Evolutionary conservation across 2,329 filamentous ascomycete species (phyloP).

Genomic region (Arachnomyces sp.): DNA sequence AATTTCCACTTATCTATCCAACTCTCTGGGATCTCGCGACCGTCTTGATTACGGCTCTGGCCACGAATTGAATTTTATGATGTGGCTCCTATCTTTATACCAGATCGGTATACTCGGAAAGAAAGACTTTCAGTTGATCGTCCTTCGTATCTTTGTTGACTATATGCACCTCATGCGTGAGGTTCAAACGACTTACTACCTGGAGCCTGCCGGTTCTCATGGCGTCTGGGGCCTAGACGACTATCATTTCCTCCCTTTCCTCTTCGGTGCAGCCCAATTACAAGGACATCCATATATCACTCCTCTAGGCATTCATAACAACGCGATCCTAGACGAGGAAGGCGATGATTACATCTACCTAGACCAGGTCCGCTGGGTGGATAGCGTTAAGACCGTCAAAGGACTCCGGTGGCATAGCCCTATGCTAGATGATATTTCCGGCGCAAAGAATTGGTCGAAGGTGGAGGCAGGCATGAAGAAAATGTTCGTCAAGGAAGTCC

Average conservation of each 20-base stretch:
- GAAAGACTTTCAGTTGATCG: conserved; percentile 64
- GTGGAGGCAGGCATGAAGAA: conserved; percentile 91
- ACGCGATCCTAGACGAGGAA: conserved; percentile 79
- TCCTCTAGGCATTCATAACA: conserved; percentile 76
- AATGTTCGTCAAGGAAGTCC: conserved; percentile 91
- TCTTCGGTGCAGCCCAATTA: conserved; percentile 88
- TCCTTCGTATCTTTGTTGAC: conserved; percentile 69
- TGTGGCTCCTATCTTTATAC: conserved; percentile 93
- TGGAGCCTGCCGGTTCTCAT: conserved; percentile 93
- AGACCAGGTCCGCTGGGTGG: conserved; percentile 87
- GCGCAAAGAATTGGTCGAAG: conserved; percentile 82
- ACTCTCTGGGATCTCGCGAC: conserved; percentile 77
- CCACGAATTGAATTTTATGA: conserved; percentile 93
- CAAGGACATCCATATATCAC: conserved; percentile 76
- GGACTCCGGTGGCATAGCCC: conserved; percentile 93
- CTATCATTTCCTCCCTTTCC: conserved; percentile 92
- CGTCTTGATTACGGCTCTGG: conserved; percentile 96
- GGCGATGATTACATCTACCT: conserved; percentile 79
- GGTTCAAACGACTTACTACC: conserved; percentile 87
- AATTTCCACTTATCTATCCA: conserved; percentile 67
- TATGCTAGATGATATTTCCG: conserved; percentile 96
- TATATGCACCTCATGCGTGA: conserved; percentile 83
- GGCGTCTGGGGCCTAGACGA: conserved; percentile 98
- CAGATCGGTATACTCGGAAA: conserved; percentile 60
- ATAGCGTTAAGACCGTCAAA: conserved; percentile 91